Conservation (phyloP, 2,329 filamentous ascomycete species). For the Botrytis sinoallii region DNA sequence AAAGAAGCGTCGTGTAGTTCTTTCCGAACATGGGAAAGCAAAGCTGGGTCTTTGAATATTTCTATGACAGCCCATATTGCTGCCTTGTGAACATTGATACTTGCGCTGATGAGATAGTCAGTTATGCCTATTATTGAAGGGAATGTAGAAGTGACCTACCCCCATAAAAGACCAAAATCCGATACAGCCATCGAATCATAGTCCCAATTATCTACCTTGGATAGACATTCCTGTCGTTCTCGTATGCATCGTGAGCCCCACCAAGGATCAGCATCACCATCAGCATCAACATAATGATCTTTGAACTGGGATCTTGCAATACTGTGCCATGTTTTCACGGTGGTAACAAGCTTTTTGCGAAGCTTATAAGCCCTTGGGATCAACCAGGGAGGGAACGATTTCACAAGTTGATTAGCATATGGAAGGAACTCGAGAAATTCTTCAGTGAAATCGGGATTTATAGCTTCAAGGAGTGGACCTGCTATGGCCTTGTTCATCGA, state of each 20-base stretch:
- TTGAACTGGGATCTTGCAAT: background rate
- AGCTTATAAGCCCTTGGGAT: background rate
- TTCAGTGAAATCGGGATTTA: background rate
- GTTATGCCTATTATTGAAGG: background rate
- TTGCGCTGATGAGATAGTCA: background rate
- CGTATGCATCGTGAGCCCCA: background rate
- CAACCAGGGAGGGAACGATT: background rate
- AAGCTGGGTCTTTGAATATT: constrained; percentile 1
- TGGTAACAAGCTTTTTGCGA: background rate
- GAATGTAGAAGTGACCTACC: background rate
- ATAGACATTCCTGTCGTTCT: background rate
- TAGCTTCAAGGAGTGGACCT: background rate
- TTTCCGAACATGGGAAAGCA: background rate
- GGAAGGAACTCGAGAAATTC: background rate
- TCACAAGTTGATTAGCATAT: background rate
- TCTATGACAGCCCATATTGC: background rate
- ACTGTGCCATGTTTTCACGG: background rate
- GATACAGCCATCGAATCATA: background rate
- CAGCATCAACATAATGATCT: background rate
- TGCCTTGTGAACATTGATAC: background rate
- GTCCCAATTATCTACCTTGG: background rate
- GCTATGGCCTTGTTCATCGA: background rate
- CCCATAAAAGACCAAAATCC: background rate
- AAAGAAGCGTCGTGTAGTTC: background rate
- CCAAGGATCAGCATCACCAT: background rate